Conservation (phyloP, 169 alveolate species). For the Plasmodium inui region DNA sequence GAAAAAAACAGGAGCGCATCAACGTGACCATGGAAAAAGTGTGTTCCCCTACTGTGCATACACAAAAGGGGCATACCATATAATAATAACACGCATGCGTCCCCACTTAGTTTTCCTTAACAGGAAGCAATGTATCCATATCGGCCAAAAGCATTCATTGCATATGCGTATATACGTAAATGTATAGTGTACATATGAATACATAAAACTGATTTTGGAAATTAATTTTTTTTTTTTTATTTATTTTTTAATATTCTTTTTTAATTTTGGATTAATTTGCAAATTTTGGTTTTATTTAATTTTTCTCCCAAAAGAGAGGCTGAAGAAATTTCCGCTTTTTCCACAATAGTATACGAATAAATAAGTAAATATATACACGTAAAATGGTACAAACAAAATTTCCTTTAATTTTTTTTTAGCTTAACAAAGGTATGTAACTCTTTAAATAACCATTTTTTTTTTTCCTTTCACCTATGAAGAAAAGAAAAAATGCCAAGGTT, state of each 20-base stretch:
- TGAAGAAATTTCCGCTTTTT: not conserved
- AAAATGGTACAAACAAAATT: not conserved
- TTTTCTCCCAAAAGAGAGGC: not conserved
- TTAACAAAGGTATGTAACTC: not conserved
- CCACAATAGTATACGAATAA: not conserved
- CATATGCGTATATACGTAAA: not conserved
- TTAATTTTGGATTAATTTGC: not conserved
- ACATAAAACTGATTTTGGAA: not conserved
- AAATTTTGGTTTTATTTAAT: not conserved
- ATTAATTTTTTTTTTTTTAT: not conserved
- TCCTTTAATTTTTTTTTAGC: not conserved
- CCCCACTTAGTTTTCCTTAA: not conserved
- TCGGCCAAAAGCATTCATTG: not conserved
- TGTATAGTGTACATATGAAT: not conserved
- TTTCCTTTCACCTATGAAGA: not conserved
- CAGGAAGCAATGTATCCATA: not conserved
- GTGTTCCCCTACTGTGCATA: constrained; percentile 2
- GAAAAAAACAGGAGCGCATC: not conserved
- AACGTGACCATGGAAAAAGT: not conserved
- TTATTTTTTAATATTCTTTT: not conserved
- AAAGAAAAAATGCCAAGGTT: not conserved
- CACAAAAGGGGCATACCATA: not conserved
- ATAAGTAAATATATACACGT: not conserved
- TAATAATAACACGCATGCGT: not conserved
- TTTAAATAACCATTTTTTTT: not conserved